These are phyloP conservation scores for Trametes maxima DNA, from an alignment of 768 basidiomycete species.

Conservation along the genomic window DNA sequence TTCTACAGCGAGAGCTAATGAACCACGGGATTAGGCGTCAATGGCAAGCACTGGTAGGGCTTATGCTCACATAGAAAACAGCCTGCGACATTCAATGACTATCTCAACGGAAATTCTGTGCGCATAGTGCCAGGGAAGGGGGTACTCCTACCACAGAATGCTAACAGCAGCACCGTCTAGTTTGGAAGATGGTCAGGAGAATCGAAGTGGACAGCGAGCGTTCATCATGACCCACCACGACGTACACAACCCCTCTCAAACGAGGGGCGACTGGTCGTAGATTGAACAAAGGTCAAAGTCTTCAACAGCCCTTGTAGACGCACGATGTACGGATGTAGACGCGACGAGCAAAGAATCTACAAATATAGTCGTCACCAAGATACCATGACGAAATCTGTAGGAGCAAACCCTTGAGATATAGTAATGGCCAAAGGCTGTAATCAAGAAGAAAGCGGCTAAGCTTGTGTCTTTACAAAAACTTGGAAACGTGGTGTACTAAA, in stretches of 20 bases:
- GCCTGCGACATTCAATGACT: background rate
- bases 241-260: background rate
- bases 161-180: background rate
- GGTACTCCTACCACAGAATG: background rate
- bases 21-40: background rate
- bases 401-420: constrained; percentile 5
- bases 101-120: background rate
- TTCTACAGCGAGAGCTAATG: no score
- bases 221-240: background rate
- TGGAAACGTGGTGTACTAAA: no score
- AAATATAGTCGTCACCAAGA: no score
- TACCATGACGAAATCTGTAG: no score
- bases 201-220: background rate
- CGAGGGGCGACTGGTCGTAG: background rate
- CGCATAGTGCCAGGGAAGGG: no score
- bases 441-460: background rate
- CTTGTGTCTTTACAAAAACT: background rate
- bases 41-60: background rate
- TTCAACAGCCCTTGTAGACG: no score
- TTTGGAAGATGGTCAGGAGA: background rate
- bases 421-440: constrained; percentile 1
- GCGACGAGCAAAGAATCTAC: constrained; percentile 15
- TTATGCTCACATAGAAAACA: background rate
- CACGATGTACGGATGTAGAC: constrained; percentile 10
- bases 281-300: no score